phyloP scores from a whole-genome alignment of 1,284 basidiomycete genomes.

The Fomitopsis betulina region DNA sequence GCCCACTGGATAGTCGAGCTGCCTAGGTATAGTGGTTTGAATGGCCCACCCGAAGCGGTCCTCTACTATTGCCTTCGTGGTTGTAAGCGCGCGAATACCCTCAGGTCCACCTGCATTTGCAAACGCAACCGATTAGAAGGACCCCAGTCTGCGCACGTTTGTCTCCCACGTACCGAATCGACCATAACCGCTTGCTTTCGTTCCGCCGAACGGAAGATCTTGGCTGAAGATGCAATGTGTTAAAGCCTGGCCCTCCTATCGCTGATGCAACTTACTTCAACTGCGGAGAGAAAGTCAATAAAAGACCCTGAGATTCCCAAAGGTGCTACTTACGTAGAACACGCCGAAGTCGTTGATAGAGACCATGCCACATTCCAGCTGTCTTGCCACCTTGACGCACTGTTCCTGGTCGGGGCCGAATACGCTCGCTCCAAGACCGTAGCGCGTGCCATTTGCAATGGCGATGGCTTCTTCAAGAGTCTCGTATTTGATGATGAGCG shows the following conservation, averaged over 20 bases:
- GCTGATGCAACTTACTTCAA: conserved; percentile 49
- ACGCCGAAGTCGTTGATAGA: conserved; percentile 94
- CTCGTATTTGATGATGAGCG: conserved; percentile 79
- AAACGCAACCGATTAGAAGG: not conserved
- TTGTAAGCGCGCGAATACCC: conserved; percentile 83
- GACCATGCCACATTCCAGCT: conserved; percentile 93
- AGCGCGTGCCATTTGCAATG: conserved; percentile 83
- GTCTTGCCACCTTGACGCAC: conserved; percentile 74
- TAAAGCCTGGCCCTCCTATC: not conserved
- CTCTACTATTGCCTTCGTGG: conserved; percentile 81
- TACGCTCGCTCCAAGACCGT: conserved; percentile 94
- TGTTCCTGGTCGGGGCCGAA: conserved; percentile 80
- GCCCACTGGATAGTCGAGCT: conserved; percentile 84
- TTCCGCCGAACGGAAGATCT: conserved; percentile 91
- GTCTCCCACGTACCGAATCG: conserved; percentile 63
- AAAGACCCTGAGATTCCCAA: conserved; percentile 7
- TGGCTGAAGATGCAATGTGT: conserved; percentile 51
- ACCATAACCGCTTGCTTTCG: conserved; percentile 86
- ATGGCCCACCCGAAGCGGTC: conserved; percentile 83
- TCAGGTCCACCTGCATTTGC: conserved; percentile 73
- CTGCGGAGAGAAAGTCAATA: conserved; percentile 27
- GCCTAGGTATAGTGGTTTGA: conserved; percentile 83
- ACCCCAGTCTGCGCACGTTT: not conserved
- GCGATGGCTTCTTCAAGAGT: conserved; percentile 78
- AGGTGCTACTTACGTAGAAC: conserved; percentile 67